Conservation (phyloP, 305 asterid species). For the Fraxinus velutina region DNA sequence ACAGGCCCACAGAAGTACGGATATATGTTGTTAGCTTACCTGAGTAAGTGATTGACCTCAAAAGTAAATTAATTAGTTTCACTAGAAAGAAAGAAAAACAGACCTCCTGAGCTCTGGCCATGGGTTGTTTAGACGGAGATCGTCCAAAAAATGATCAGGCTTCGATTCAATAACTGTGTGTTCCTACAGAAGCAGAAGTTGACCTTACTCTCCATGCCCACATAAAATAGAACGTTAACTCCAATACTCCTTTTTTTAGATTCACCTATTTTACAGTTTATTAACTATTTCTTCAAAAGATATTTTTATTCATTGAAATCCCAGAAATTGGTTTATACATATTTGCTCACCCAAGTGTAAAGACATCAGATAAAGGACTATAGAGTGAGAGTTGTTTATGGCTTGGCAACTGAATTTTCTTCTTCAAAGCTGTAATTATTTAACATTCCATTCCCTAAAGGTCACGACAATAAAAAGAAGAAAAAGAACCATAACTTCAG, state of each 20-base stretch:
- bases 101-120: constrained; percentile 93
- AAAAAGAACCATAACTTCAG: not conserved
- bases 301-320: not conserved
- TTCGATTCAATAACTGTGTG: constrained; percentile 89
- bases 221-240: not conserved
- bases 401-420: not conserved
- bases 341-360: not conserved
- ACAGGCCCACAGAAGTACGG: not conserved
- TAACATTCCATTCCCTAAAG: constrained; percentile 3
- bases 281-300: constrained; percentile 3
- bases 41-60: not conserved
- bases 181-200: constrained; percentile 52
- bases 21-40: constrained; percentile 2
- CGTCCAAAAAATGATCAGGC: constrained; percentile 95
- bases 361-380: not conserved
- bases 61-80: not conserved
- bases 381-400: not conserved
- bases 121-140: constrained; percentile 82
- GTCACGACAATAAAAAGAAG: constrained; percentile 15
- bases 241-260: not conserved
- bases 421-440: constrained; percentile 17
- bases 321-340: constrained; percentile 5
- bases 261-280: not conserved
- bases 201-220: constrained; percentile 16
- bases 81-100: constrained; percentile 9